Base-by-base conservation (phyloP, 2,329 filamentous ascomycete genomes). In the Botrytis elliptica region DNA sequence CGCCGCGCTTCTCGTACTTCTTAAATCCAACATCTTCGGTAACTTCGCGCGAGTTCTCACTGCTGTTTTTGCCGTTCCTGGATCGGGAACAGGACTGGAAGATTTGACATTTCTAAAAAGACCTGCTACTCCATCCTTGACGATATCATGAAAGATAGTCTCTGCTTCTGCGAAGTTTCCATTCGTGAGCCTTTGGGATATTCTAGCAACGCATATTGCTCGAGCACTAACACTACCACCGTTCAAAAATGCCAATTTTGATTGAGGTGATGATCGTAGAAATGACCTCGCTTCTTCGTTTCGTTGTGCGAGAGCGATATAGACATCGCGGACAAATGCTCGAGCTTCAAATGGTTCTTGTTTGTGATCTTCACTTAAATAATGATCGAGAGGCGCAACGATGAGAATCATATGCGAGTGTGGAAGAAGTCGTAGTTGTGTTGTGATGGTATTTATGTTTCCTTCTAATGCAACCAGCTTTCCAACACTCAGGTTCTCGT, bases 391-490 rank as follows among this genome's bases (percentile, higher is more conserved):
- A 9, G 77, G 69, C 0, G 89, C 88, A 2, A 91, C 82, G 52
- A 90, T 84, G 38, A 90, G 80, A 55, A 91, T 86, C 73, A 90
- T 86, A 0, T 86, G 81, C 1, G 88, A 91, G 5, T 84, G 85
- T 14, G 89, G 89, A 18, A 91, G 84, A 4, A 91, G 84, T 65
- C 86, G 86, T 57, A 91, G 82, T 77, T 91, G 89, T 5, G 88
- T 90, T 38, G 86, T 85, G 44, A 91, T 84, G 44, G 84, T 82
- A 64, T 89, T 86, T 38, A 81, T 77, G 46, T 87, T 84, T 9
- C 89, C 89, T 78, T 91, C 89, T 73, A 91, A 85, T 75, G 89
- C 88, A 70, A 91, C 84, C 71, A 91, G 81, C 78, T 84, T 87
- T 65, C 88, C 88, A 57, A 63, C 62, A 42, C 52, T 29, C 49